A percentile compares a stretch with the other conserved stretches of the same genome.
Conservation (phyloP, 2,329 filamentous ascomycete genomes). For the Aspergillus felis region DNA sequence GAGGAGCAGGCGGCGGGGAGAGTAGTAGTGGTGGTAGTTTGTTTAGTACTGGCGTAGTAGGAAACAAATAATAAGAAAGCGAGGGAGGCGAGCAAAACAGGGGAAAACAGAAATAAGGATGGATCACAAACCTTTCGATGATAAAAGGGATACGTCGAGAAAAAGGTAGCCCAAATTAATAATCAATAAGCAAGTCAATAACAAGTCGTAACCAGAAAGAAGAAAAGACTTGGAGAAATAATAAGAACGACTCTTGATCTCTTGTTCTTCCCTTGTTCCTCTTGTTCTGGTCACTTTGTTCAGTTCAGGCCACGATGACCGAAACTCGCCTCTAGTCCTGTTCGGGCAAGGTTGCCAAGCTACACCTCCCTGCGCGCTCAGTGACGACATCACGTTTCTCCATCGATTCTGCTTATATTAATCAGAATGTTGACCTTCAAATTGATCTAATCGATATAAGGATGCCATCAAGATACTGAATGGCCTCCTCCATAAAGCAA, state of each 20-base stretch:
- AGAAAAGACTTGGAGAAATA: background rate
- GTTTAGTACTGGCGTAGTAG: background rate
- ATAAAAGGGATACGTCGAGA: background rate
- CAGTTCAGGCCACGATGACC: constrained; percentile 41
- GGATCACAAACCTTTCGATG: background rate
- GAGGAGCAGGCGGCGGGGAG: background rate
- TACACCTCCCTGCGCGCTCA: background rate
- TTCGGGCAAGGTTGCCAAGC: constrained; percentile 29
- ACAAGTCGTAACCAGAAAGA: background rate
- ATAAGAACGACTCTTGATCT: background rate
- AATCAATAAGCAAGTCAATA: background rate
- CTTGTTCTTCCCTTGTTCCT: background rate
- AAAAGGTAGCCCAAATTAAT: background rate
- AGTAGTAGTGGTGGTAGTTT: background rate
- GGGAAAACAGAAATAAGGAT: background rate
- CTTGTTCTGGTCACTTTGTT: constrained; percentile 14
- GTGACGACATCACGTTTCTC: constrained; percentile 7
- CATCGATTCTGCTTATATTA: background rate
- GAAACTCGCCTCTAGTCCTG: constrained; percentile 29
- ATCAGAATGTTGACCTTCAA: background rate
- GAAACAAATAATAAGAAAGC: background rate
- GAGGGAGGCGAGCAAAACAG: background rate
- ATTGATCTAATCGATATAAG: background rate
- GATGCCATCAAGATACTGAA: too few relatives aligned
- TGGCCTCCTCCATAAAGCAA: too few relatives aligned